phyloP scores from a whole-genome alignment of 2,329 filamentous ascomycete genomes.

The Fusarium floridanum region DNA sequence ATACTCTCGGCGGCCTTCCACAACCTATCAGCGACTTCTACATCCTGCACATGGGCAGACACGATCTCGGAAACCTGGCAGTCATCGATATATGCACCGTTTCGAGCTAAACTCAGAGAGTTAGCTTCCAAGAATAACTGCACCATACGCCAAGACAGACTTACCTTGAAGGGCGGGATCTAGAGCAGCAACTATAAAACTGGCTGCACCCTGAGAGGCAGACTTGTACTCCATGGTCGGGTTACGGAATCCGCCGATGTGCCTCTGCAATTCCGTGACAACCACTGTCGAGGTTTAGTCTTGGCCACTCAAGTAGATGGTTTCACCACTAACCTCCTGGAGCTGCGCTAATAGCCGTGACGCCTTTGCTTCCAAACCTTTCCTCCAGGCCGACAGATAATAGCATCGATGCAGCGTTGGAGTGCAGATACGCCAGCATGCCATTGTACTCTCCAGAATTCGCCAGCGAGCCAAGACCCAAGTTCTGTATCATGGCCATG shows the following conservation, averaged over 20 bases:
- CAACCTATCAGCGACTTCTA: background rate
- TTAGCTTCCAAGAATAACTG: background rate
- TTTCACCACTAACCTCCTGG: background rate
- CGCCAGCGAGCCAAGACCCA: background rate
- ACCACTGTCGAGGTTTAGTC: background rate
- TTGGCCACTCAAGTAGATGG: background rate
- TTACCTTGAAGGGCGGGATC: background rate
- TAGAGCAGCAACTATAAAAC: background rate
- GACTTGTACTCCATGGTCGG: background rate
- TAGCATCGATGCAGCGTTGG: background rate
- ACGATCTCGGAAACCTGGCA: background rate
- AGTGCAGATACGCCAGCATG: constrained; percentile 3
- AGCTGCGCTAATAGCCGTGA: background rate
- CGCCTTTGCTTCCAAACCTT: background rate
- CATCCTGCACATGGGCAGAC: background rate
- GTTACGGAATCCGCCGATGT: background rate
- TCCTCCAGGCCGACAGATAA: background rate
- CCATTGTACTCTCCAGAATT: background rate
- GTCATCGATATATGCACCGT: background rate
- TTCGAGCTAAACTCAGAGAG: background rate
- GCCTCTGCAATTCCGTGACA: background rate
- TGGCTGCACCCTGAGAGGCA: background rate
- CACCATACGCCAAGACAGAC: background rate
- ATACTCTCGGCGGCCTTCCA: background rate
- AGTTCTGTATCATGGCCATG: background rate